Percentiles rank a stretch among this genome's conserved stretches.
Conservation (phyloP, 148 eudicot species). For the Arbutus unedo region DNA sequence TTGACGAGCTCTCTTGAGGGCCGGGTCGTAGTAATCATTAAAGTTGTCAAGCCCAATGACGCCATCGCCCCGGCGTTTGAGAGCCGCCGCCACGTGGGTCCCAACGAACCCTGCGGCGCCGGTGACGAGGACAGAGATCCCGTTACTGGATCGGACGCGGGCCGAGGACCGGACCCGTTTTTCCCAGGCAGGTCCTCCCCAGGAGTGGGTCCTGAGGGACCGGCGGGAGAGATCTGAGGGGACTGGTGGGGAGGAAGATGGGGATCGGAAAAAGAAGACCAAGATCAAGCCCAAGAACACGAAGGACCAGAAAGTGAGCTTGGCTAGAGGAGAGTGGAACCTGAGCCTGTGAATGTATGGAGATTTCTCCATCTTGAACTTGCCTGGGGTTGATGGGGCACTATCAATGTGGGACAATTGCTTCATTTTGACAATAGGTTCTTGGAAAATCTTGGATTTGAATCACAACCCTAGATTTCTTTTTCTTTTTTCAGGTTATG, state of each 20-base stretch:
- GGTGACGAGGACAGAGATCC: constrained; percentile 72
- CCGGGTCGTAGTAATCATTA: constrained; percentile 76
- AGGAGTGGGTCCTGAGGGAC: constrained; percentile 54
- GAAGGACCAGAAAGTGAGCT: constrained; percentile 59
- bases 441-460: constrained; percentile 27
- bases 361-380: constrained; percentile 68
- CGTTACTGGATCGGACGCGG: constrained; percentile 44
- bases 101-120: constrained; percentile 90
- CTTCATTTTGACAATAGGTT: constrained; percentile 28
- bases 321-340: constrained; percentile 46
- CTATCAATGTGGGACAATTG: constrained; percentile 47
- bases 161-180: constrained; percentile 64
- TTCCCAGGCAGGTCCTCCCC: constrained; percentile 71
- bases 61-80: constrained; percentile 72
- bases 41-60: constrained; percentile 73
- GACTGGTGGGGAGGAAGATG: constrained; percentile 26
- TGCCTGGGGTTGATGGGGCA: constrained; percentile 60
- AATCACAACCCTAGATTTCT: constrained; percentile 26
- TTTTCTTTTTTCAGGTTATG: background rate
- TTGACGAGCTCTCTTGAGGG: constrained; percentile 63
- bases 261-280: constrained; percentile 39
- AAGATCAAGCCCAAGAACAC: constrained; percentile 52
- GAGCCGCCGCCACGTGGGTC: constrained; percentile 68
- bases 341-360: constrained; percentile 42
- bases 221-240: constrained; percentile 54